phyloP scores from a whole-genome alignment of 108 stramenopile species.

The Cyclotella choctawhatcheeana region DNA sequence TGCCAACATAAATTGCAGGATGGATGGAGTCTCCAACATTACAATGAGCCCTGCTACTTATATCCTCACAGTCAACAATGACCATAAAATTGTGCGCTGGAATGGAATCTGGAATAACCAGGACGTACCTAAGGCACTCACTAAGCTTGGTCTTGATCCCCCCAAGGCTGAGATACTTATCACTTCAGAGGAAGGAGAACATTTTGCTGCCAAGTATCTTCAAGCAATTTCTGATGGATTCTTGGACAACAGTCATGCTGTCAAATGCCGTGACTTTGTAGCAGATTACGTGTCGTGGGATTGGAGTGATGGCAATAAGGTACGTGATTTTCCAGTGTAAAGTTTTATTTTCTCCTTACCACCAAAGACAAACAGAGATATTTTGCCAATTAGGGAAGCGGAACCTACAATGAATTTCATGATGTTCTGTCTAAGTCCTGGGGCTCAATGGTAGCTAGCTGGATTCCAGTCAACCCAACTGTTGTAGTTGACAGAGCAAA shows the following conservation, averaged over 20 bases:
- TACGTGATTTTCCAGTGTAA: not conserved
- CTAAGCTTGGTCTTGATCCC: not conserved
- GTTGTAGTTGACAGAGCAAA: not conserved
- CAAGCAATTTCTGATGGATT: not conserved
- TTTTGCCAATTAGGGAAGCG: too few relatives aligned
- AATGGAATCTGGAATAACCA: not conserved
- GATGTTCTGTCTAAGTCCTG: not conserved
- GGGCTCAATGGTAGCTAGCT: not conserved
- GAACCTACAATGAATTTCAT: not conserved
- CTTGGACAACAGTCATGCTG: slow-evolving; percentile 8
- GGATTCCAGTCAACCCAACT: not conserved
- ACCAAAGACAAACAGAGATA: too few relatives aligned
- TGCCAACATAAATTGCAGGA: not conserved
- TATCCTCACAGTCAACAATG: slow-evolving; percentile 1
- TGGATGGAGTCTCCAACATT: not conserved
- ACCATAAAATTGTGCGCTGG: slow-evolving; percentile 5
- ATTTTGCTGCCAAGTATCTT: not conserved
- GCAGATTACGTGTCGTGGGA: slow-evolving; percentile 10
- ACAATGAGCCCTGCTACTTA: not conserved
- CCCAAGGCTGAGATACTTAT: not conserved
- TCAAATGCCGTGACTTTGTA: not conserved
- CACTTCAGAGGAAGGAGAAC: not conserved
- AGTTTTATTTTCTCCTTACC: too few relatives aligned
- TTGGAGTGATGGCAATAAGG: slow-evolving; percentile 7
- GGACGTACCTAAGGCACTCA: not conserved